Evolutionary conservation across 1,284 basidiomycete species (phyloP), one percentile per base, ranked within the genome.

Genomic region (Ceratobasidium sp.): DNA sequence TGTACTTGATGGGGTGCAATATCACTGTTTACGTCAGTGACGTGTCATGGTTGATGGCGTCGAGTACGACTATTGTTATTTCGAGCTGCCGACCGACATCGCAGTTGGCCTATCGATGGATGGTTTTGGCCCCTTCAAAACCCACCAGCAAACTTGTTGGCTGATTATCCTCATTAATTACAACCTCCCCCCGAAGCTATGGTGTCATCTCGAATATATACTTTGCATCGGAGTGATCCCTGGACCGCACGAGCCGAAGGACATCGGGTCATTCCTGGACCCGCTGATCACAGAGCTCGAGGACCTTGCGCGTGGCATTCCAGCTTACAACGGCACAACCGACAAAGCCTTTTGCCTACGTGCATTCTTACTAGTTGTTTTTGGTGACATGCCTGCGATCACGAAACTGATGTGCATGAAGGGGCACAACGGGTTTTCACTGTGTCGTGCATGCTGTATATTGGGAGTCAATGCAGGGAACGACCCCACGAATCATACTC

Each of bases 91-190:
- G 11, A 58, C 54, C 16, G 58, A 76, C 43, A 37, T 76, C 39
- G 75, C 71, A 3, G 68, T 77, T 22, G 76, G 76, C 2, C 71
- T 74, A 1, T 58, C 74, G 4, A 59, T 41, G 2, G 64, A 74
- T 24, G 74, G 74, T 1, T 69, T 75, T 37, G 53, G 39, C 3
- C 54, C 62, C 11, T 75, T 75, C 54, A 75, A 69, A 34, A 37
- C 61, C 24, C 43, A 56, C 29, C 41, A 74, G 8, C 24, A 49
- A 29, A 14, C 61, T 2, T 63, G 80, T 48, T 77, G 77, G 76
- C 77, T 75, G 3, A 46, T 77, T 1, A 66, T 77, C 29, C 24
- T 74, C 14, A 48, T 77, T 66, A 77, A 77, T 58, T 76, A 74
- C 53, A 77, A 77, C 63, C 74, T 77, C 24, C 74, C 65, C 16